Base-by-base conservation (phyloP, 116 monocot genomes). In the Trichopus zeylanicus region DNA sequence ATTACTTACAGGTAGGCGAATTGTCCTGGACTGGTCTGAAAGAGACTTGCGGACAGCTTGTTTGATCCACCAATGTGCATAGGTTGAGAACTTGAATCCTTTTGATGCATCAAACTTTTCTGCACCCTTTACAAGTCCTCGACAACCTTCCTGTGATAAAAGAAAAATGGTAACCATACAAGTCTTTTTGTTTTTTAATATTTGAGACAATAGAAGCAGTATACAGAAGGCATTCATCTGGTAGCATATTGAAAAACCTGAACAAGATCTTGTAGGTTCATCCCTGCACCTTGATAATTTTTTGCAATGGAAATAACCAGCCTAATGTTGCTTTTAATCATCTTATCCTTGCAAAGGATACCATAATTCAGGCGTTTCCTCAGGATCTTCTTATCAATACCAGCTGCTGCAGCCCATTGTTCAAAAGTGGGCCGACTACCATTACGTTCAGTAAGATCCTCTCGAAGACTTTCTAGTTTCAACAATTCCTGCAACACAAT, bases 31-130 rank as follows among this genome's bases (percentile, higher is more conserved):
- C 74, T 82, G 78, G 60, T 90, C 84, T 31, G 95, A 81, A 47
- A 95, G 86, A 61, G 78, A 89, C 62, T 71, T 89, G 11, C 86
- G 87, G 52, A 95, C 78, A 64, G 90, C 83, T 78, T 95, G 90
- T 63, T 80, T 90, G 63, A 95, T 95, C 90, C 95, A 95, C 90
- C 90, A 95, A 75, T 95, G 87, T 25, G 95, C 89, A 79, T 95
- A 95, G 10, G 95, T 95, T 31, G 95, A 95, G 65, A 95, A 95
- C 59, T 87, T 95, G 56, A 95, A 95, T 21, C 95, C 95, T 67
- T 95, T 90, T 21, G 95, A 72, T 55, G 84, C 90, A 75, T 95
- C 95, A 79, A 95, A 95, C 59, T 90, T 95, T 62, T 95, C 95
- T 60, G 84, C 78, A 67, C 86, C 95, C 56, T 78, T 90, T 62